phyloP scores from a whole-genome alignment of 306 rosid genomes.

The Morella rubra region DNA sequence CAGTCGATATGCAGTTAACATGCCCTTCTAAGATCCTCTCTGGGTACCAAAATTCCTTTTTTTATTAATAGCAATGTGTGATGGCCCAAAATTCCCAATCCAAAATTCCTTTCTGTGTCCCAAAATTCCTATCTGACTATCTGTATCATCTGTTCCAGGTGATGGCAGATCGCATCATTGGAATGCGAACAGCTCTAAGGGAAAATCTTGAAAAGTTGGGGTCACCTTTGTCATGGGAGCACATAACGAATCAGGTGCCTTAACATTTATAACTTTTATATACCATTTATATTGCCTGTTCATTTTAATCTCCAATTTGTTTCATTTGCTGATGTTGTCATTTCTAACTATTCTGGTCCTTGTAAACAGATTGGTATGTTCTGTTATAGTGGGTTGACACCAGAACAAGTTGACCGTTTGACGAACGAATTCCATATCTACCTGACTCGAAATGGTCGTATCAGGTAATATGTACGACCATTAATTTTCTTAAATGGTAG shows the following conservation, averaged over 20 bases:
- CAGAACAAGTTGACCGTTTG: constrained; percentile 90
- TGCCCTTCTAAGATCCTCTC: neutral
- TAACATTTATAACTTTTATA: constrained; percentile 16
- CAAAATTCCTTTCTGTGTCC: neutral
- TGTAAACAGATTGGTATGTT: constrained; percentile 89
- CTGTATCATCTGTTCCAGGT: constrained; percentile 39
- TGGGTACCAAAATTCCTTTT: neutral
- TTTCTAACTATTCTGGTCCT: constrained; percentile 8
- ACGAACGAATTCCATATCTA: constrained; percentile 80
- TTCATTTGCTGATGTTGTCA: neutral
- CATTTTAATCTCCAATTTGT: neutral
- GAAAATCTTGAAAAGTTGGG: constrained; percentile 75
- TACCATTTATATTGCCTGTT: neutral
- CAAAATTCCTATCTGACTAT: too few relatives aligned
- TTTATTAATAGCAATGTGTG: neutral
- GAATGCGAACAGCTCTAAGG: constrained; percentile 69
- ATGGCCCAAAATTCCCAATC: neutral
- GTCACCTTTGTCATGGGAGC: constrained; percentile 81
- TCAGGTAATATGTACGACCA: constrained; percentile 49
- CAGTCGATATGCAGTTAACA: too few relatives aligned
- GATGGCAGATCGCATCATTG: constrained; percentile 95
- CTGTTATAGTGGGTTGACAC: constrained; percentile 91
- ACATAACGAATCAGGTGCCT: constrained; percentile 77
- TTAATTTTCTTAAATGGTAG: neutral
- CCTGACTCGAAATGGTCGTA: constrained; percentile 92